Percentiles rank a stretch among this genome's conserved stretches.
These are phyloP conservation scores for Tetrastigma voinierianum DNA, from an alignment of 164 flowering plant genomes.

Conservation along the genomic window DNA sequence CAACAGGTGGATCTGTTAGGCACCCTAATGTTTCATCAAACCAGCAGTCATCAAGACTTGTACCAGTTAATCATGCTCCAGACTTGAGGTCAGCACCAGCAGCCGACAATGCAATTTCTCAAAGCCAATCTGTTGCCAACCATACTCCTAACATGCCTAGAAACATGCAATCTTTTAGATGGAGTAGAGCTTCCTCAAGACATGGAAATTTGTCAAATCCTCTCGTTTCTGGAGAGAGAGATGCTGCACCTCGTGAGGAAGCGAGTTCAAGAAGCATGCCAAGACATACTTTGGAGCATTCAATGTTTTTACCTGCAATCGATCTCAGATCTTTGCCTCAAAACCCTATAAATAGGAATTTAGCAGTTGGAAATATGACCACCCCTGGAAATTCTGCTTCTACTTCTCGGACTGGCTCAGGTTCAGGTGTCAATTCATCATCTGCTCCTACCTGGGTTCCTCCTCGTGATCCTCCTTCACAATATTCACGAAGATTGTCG, in stretches of 20 bases:
- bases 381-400: conserved; percentile 40
- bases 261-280: conserved; percentile 35
- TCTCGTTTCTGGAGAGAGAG: conserved; percentile 14
- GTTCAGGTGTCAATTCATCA: conserved; percentile 33
- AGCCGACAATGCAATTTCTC: conserved; percentile 20
- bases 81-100: conserved; percentile 26
- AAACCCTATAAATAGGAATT: conserved; percentile 32
- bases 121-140: conserved; percentile 18
- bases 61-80: conserved; percentile 23
- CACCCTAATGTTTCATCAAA: conserved; percentile 21
- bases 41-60: conserved; percentile 23
- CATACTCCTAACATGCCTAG: conserved; percentile 32
- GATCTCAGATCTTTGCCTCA: conserved; percentile 38
- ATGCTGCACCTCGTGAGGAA: conserved; percentile 26
- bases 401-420: conserved; percentile 38
- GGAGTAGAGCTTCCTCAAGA: conserved; percentile 36
- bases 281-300: conserved; percentile 45
- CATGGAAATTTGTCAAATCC: conserved; percentile 21
- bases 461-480: conserved; percentile 29
- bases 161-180: conserved; percentile 31
- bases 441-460: conserved; percentile 33
- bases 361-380: conserved; percentile 30
- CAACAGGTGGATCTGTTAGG: conserved; percentile 22
- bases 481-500: conserved; percentile 41
- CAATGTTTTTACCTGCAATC: conserved; percentile 37